phyloP scores from a whole-genome alignment of 1,139 yeast species.

The Protomyces inouyei region DNA sequence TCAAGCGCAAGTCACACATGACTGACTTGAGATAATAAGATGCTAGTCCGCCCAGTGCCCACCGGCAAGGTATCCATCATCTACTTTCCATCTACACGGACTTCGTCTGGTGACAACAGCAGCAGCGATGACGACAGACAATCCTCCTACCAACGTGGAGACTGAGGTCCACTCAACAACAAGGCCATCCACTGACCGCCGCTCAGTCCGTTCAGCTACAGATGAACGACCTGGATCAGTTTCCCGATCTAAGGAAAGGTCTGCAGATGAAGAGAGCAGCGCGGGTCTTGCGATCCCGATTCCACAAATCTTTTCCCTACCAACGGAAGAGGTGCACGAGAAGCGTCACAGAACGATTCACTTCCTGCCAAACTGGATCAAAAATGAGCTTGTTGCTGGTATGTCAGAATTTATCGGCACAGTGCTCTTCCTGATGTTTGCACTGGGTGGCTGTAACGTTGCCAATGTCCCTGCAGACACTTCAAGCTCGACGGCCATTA shows the following conservation, averaged over 20 bases:
- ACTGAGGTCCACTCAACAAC: no score
- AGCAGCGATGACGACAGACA: no score
- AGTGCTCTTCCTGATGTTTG: conserved; percentile 74
- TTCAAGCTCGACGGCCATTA: not conserved
- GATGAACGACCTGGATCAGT: not conserved
- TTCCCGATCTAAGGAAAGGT: not conserved
- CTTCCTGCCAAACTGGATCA: conserved; percentile 35
- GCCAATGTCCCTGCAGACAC: conserved; percentile 52
- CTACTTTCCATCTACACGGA: no score
- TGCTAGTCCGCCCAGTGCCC: no score
- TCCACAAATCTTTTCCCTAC: not conserved
- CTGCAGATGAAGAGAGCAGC: not conserved
- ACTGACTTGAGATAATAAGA: no score
- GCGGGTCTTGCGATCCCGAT: not conserved
- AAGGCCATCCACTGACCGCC: no score
- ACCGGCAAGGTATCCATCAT: no score
- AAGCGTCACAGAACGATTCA: conserved; percentile 4
- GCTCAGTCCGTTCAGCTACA: no score
- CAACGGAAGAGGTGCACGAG: not conserved
- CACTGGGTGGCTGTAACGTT: conserved; percentile 76
- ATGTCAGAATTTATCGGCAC: conserved; percentile 80
- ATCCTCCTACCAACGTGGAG: no score
- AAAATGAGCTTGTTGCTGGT: conserved; percentile 53
- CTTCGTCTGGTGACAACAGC: no score
- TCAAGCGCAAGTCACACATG: no score